Base-by-base conservation (phyloP, 805 yeast species). In the Grigorovia humatica region DNA sequence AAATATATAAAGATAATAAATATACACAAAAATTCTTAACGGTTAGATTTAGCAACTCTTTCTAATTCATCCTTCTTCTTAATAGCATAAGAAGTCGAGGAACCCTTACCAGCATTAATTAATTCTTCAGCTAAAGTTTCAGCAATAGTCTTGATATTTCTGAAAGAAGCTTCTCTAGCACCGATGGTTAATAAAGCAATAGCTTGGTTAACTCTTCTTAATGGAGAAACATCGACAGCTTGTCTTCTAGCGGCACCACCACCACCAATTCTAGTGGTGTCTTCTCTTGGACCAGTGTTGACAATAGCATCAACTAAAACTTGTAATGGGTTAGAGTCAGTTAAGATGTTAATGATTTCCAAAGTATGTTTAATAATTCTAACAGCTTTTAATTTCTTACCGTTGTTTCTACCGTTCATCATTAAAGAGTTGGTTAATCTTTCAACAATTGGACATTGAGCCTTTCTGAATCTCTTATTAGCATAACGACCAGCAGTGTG, bases 331-430 rank as follows among this genome's bases (percentile, higher is more conserved):
- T 93, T 93, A 78, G 84, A 95, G 77, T 91, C 99, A 69, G 99
- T 89, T 74, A 95, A 83, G 65, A 93, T 90, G 83, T 84, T 74
- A 78, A 93, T 83, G 82, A 93, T 93, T 78, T 93, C 99, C 74
- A 93, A 80, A 68, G 99, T 91, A 84, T 93, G 99, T 83, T 95
- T 88, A 76, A 93, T 89, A 75, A 93, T 93, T 86, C 98, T 90
- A 69, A 93, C 98, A 70, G 99, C 99, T 87, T 91, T 90, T 77
- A 95, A 88, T 82, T 93, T 93, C 85, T 93, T 93, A 85, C 99
- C 99, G 86, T 95, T 93, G 95, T 93, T 93, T 83, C 98, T 91
- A 82, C 99, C 99, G 86, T 93, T 90, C 99, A 93, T 93, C 99
- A 93, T 93, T 74, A 93, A 82, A 62, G 99, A 86, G 91, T 93